phyloP scores from a whole-genome alignment of 768 basidiomycete genomes.

The Coprinellus aureogranulatus region DNA sequence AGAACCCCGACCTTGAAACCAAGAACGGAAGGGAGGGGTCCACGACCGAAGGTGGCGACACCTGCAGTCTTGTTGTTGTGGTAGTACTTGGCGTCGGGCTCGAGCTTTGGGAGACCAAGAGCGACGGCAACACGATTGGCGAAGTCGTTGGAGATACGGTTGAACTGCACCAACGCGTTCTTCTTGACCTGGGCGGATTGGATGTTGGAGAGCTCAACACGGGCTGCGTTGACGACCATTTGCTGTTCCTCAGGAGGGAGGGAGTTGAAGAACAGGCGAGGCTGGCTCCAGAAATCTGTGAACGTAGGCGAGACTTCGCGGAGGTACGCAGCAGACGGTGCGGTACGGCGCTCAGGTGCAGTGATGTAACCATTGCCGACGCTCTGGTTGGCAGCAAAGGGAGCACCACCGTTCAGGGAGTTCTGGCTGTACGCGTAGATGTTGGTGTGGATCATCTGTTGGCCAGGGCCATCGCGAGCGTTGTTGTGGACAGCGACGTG shows the following conservation, averaged over 20 bases:
- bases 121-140: constrained; percentile 68
- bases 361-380: constrained; percentile 57
- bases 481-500: constrained; percentile 73
- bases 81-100: constrained; percentile 51
- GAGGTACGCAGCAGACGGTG: constrained; percentile 51
- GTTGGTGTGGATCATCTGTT: constrained; percentile 57
- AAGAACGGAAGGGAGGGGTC: neutral
- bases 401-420: constrained; percentile 49
- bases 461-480: constrained; percentile 59
- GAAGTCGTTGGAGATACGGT: constrained; percentile 70
- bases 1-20: neutral
- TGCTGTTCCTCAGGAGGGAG: constrained; percentile 62
- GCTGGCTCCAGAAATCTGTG: constrained; percentile 73
- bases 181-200: constrained; percentile 67
- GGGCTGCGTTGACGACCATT: constrained; percentile 69
- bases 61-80: constrained; percentile 43
- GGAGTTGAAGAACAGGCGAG: constrained; percentile 83
- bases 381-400: constrained; percentile 48
- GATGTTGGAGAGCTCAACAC: constrained; percentile 79
- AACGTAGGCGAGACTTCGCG: constrained; percentile 69
- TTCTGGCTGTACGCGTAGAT: constrained; percentile 83
- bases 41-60: constrained; percentile 12
- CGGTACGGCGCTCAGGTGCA: constrained; percentile 37
- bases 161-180: constrained; percentile 43
- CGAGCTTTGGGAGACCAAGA: constrained; percentile 54